phyloP scores from a whole-genome alignment of 106 monocot genomes.

The Allium fistulosum region DNA sequence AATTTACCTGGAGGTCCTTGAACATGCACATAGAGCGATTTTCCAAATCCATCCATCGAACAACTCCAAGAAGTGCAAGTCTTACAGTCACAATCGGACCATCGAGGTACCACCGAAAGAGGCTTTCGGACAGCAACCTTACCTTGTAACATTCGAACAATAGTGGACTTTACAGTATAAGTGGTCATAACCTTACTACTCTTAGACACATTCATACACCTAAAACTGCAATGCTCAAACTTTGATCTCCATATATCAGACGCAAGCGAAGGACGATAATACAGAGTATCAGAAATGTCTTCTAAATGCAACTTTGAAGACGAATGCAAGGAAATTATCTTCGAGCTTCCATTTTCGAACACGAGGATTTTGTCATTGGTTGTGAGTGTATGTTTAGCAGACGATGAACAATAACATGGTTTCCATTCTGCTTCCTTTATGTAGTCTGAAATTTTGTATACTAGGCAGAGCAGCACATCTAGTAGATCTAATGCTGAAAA shows the following conservation, averaged over 20 bases:
- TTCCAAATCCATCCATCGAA: constrained; percentile 1
- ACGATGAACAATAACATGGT: constrained; percentile 20
- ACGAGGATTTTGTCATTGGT: constrained; percentile 10
- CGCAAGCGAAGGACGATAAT: constrained; percentile 51
- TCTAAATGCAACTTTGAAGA: constrained; percentile 64
- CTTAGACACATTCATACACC: constrained; percentile 15
- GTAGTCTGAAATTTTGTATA: constrained; percentile 20
- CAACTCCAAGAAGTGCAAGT: constrained; percentile 59
- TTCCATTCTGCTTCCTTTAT: constrained; percentile 18
- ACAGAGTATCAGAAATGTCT: constrained; percentile 85
- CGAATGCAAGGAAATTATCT: constrained; percentile 52
- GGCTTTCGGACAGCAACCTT: constrained; percentile 45
- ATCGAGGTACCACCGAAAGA: constrained; percentile 35
- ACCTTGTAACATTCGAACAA: constrained; percentile 67
- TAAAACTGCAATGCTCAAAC: constrained; percentile 19
- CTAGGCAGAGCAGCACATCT: constrained; percentile 13
- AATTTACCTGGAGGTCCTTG: constrained; percentile 47
- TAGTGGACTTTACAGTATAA: constrained; percentile 63
- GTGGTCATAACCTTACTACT: constrained; percentile 24
- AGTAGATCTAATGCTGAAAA: constrained; percentile 12
- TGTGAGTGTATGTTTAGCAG: constrained; percentile 4
- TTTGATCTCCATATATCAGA: constrained; percentile 34
- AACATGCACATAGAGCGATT: constrained; percentile 41
- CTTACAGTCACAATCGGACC: constrained; percentile 92
- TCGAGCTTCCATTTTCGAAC: constrained; percentile 5